These are phyloP conservation scores for Nelumbo lutea DNA, from an alignment of 164 flowering plant genomes.

Conservation along the genomic window DNA sequence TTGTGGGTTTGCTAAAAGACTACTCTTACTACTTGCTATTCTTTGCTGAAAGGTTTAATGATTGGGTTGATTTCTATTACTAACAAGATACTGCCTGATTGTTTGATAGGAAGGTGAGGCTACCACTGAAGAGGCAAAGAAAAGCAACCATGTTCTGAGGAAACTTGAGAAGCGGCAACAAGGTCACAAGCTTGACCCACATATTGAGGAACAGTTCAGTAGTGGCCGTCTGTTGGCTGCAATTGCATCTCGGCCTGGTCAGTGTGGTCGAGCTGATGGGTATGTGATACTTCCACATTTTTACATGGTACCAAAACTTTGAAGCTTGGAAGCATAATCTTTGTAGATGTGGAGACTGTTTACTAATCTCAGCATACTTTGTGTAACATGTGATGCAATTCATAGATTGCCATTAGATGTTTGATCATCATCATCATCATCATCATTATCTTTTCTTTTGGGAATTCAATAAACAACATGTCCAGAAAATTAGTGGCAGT, in stretches of 20 bases:
- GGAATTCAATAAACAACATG: too few species aligned
- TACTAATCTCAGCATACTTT: background rate
- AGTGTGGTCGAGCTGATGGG: slow-evolving; percentile 3
- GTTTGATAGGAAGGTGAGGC: slow-evolving; percentile 1
- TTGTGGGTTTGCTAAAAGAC: too few species aligned
- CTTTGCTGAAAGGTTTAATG: too few species aligned
- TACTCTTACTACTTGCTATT: too few species aligned
- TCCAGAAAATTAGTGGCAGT: too few species aligned
- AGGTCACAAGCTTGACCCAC: background rate
- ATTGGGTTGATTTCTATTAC: background rate
- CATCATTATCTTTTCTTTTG: too few species aligned
- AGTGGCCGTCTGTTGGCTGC: background rate
- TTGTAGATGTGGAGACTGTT: too few species aligned
- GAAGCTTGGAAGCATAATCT: background rate
- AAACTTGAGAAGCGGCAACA: slow-evolving; percentile 1
- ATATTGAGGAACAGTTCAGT: background rate
- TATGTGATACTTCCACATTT: background rate
- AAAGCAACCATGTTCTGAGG: background rate
- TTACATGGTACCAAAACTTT: background rate
- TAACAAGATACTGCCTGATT: background rate
- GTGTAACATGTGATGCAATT: background rate
- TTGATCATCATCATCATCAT: too few species aligned
- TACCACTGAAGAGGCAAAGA: background rate
- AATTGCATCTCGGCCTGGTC: background rate
- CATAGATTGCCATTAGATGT: background rate